phyloP scores from a whole-genome alignment of 495 filamentous ascomycete species.

The Bacidia rubella region DNA sequence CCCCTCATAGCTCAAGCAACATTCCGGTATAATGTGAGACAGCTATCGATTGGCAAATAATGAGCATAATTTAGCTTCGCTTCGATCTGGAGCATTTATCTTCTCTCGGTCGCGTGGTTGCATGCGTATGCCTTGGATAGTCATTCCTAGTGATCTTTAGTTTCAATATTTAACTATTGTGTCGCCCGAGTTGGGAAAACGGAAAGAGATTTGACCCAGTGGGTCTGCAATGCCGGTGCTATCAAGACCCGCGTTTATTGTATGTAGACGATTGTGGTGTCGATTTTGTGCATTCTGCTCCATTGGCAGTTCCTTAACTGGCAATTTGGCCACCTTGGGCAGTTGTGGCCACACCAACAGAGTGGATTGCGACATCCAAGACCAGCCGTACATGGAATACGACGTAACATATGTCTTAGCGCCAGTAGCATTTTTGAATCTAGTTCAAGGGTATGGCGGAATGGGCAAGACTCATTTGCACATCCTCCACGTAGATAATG shows the following conservation, averaged over 20 bases:
- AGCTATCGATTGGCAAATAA: too few relatives aligned
- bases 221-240: neutral
- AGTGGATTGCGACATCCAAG: neutral
- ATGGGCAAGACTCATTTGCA: neutral
- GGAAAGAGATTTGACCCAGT: too few relatives aligned
- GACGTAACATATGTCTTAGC: neutral
- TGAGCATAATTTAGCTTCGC: too few relatives aligned
- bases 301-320: neutral
- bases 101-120: too few relatives aligned
- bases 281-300: neutral
- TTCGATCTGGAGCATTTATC: too few relatives aligned
- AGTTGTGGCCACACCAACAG: neutral
- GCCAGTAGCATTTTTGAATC: neutral
- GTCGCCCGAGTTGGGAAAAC: too few relatives aligned
- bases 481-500: neutral
- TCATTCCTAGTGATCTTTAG: too few relatives aligned
- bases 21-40: too few relatives aligned
- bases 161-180: too few relatives aligned
- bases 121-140: too few relatives aligned
- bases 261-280: neutral
- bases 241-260: neutral
- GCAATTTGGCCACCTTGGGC: neutral
- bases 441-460: neutral
- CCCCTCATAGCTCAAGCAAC: too few relatives aligned
- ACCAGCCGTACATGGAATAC: neutral